Evolutionary conservation across 345 rosid genomes (phyloP), one percentile per base, ranked within the genome.

Genomic region (Corymbia maculata): DNA sequence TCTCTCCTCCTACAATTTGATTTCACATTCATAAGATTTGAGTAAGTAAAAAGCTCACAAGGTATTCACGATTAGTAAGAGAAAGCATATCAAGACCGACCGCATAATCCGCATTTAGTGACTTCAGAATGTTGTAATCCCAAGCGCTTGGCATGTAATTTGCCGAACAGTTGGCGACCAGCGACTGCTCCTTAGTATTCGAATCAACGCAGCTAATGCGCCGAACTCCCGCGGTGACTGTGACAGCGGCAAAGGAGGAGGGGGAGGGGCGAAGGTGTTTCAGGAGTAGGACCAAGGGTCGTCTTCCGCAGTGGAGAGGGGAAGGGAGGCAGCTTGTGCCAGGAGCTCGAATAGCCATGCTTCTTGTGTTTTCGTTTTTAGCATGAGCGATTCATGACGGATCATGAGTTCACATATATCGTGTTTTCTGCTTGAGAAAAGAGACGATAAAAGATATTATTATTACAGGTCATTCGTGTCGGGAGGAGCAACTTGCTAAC

Each of bases 61-160:
- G 75, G 42, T n/a, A 66, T 66, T 66, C 9, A 68, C 4, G 21
- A 68, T 30, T 30, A 30, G 79, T 44, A 68, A 68, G 44, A 68
- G 11, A 68, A 68, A 53, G 57, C 36, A 32, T 15, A 68, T 16
- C 10, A 8, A 68, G 21, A 68, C 79, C 9, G 16, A 68, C 79
- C 79, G 12, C 79, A 8, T 32, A 36, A 17, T 32, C 80, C 0
- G 0, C 47, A 70, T 7, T 36, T 2, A 0, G 80, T 6, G 13
- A 17, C 80, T 70, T 70, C 80, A 70, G 22, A 68, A 68, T 32
- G 45, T 68, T 8, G 0, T 70, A 17, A 70, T 70, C 80, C 80
- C 80, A 68, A 36, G 32, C 45, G 5, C 45, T 75, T 42, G 7
- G 91, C 89, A 24, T 92, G 88, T 68, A 88, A 88, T 61, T 90